phyloP scores from a whole-genome alignment of 1,284 basidiomycete species.

The Mycosarcoma mackinlayi region DNA sequence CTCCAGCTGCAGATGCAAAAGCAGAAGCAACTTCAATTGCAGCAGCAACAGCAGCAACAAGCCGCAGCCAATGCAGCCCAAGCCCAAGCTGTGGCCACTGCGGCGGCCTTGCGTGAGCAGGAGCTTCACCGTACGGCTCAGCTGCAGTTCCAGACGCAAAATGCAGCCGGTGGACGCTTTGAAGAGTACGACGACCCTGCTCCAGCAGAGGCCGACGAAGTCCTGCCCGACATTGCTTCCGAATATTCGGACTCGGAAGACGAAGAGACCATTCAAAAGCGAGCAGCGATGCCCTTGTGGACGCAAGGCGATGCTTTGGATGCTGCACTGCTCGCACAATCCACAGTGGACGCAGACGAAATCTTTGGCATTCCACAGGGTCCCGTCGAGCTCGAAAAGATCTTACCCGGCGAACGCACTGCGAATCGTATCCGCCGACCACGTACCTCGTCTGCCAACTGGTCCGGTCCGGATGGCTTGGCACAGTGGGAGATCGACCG shows the following conservation, averaged over 20 bases:
- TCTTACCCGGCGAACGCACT: conserved; percentile 52
- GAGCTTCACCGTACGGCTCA: conserved; percentile 38
- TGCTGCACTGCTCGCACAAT: conserved; percentile 55
- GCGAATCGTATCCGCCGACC: conserved; percentile 52
- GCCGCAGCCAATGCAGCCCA: conserved; percentile 24
- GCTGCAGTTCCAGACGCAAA: conserved; percentile 35
- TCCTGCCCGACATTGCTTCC: conserved; percentile 56
- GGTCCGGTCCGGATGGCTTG: conserved; percentile 60
- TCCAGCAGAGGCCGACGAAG: conserved; percentile 32
- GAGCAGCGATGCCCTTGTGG: conserved; percentile 61
- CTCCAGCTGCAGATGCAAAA: conserved; percentile 31
- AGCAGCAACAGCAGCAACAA: conserved; percentile 37
- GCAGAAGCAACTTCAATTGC: conserved; percentile 35
- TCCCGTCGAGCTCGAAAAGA: conserved; percentile 60
- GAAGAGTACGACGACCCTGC: conserved; percentile 31
- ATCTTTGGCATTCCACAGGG: conserved; percentile 65
- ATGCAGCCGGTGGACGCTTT: conserved; percentile 34
- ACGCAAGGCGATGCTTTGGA: conserved; percentile 60
- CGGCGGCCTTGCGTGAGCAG: conserved; percentile 33
- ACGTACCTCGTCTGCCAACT: conserved; percentile 62
- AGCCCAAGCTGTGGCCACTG: conserved; percentile 20
- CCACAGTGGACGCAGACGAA: conserved; percentile 60
- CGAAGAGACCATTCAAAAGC: conserved; percentile 59
- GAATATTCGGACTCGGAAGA: conserved; percentile 67
- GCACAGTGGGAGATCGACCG: conserved; percentile 66